A percentile compares a stretch with the other conserved stretches of the same genome.
Conservation (phyloP, 2,329 filamentous ascomycete genomes). For the Sarocladiaceae sp. region DNA sequence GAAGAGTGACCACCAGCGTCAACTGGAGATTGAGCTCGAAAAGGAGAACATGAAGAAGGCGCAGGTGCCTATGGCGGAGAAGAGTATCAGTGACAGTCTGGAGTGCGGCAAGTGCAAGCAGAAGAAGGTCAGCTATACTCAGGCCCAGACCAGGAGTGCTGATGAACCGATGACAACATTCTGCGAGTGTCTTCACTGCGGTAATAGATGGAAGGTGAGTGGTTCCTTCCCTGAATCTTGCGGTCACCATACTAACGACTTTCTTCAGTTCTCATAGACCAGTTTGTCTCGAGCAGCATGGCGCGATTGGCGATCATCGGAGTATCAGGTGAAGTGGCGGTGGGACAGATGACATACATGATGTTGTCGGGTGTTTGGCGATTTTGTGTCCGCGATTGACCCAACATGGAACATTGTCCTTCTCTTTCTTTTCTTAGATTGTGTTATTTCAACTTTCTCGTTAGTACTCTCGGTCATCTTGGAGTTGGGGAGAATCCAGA, state of each 20-base stretch:
- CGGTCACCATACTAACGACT: not conserved
- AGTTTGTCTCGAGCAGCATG: no score
- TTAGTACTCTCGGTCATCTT: slow-evolving; percentile 14
- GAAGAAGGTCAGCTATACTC: slow-evolving; percentile 92
- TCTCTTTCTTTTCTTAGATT: not conserved
- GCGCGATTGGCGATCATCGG: no score
- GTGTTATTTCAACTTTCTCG: slow-evolving; percentile 10
- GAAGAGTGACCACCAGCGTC: slow-evolving; percentile 77
- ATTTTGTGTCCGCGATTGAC: no score
- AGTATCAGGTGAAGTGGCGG: no score
- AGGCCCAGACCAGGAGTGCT: slow-evolving; percentile 91
- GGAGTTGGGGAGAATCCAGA: slow-evolving; percentile 21
- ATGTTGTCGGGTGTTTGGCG: no score
- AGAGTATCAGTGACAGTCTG: slow-evolving; percentile 82
- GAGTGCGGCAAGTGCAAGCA: slow-evolving; percentile 89
- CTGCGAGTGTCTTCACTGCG: slow-evolving; percentile 67
- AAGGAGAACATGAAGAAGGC: slow-evolving; percentile 97
- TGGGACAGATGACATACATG: no score
- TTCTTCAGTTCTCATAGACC: slow-evolving; percentile 5
- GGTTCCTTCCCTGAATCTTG: not conserved
- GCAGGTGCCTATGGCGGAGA: slow-evolving; percentile 88
- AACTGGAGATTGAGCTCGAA: slow-evolving; percentile 70
- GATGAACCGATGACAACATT: slow-evolving; percentile 89
- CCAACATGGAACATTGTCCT: no score
- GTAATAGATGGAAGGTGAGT: slow-evolving; percentile 68